phyloP scores from a whole-genome alignment of 1,284 basidiomycete species.

The Apiotrichum akiyoshidainum region DNA sequence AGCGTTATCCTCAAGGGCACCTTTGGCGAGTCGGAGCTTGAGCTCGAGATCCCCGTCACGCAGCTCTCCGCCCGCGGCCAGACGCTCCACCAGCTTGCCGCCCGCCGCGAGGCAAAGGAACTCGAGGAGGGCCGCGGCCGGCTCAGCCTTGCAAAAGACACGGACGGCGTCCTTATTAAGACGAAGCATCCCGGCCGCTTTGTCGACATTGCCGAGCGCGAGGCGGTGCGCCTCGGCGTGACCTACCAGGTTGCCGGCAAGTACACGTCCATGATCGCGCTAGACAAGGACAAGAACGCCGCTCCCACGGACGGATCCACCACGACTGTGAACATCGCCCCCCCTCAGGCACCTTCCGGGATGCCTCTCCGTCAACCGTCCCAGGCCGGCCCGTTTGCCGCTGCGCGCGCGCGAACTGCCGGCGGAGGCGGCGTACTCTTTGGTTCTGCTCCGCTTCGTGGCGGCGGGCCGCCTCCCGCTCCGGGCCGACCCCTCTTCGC shows the following conservation, averaged over 20 bases:
- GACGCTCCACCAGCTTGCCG: conserved; percentile 58
- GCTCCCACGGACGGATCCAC: neutral
- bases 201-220: conserved; percentile 38
- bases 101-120: conserved; percentile 56
- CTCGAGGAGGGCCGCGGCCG: conserved; percentile 30
- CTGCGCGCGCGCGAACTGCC: too few species aligned
- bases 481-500: too few species aligned
- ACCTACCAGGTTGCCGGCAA: conserved; percentile 57
- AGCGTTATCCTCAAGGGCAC: conserved; percentile 44
- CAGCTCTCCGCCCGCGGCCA: neutral
- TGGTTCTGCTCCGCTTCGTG: too few species aligned
- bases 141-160: conserved; percentile 2
- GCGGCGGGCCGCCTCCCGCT: too few species aligned
- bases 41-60: conserved; percentile 51
- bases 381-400: too few species aligned
- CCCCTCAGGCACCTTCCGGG: neutral
- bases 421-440: too few species aligned
- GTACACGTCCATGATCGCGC: conserved; percentile 60
- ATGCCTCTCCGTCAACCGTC: too few species aligned
- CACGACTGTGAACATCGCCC: too few species aligned
- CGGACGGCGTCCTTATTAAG: conserved; percentile 2
- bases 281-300: conserved; percentile 50
- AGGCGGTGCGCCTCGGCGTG: conserved; percentile 50
- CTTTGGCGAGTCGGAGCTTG: conserved; percentile 46
- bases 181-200: neutral